Conservation (phyloP, 768 basidiomycete species). For the Phanerodontia chrysosporium region DNA sequence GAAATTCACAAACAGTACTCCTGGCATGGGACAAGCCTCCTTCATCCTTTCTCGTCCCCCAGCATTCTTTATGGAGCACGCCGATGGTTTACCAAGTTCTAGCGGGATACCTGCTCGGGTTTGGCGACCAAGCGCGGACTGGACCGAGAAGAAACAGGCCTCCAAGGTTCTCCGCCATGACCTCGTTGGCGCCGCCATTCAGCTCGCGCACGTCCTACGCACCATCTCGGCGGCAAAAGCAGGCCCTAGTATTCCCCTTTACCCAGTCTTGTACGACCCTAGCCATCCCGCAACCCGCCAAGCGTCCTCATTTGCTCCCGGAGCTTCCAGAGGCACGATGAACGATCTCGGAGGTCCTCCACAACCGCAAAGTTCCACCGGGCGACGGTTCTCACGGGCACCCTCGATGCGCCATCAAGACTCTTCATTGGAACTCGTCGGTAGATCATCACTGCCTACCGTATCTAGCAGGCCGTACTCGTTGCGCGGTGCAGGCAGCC, state of each 20-base stretch:
- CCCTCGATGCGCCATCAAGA: not conserved
- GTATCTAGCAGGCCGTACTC: too few species aligned
- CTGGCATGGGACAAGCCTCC: conserved; percentile 54
- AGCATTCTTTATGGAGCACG: conserved; percentile 58
- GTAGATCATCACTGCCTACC: not conserved
- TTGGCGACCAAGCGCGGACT: conserved; percentile 69
- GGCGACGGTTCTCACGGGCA: conserved; percentile 3
- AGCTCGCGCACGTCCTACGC: conserved; percentile 53
- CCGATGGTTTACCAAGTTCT: not conserved
- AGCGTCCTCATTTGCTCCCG: not conserved
- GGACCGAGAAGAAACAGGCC: conserved; percentile 74
- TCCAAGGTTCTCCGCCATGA: conserved; percentile 59
- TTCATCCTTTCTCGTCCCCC: conserved; percentile 68
- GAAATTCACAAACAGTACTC: conserved; percentile 49
- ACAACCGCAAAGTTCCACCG: not conserved
- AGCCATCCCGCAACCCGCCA: not conserved
- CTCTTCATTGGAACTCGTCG: not conserved
- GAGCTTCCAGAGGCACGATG: not conserved
- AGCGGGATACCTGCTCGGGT: conserved; percentile 1
- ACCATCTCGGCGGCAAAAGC: conserved; percentile 30
- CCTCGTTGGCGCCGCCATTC: conserved; percentile 58
- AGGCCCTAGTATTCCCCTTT: conserved; percentile 10
- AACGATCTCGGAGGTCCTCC: not conserved
- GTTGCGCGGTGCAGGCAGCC: not conserved
- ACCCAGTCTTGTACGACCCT: conserved; percentile 7